Evolutionary conservation across 78 protist species (phyloP).

Genomic region (Planoprotostelium fungivorum): DNA sequence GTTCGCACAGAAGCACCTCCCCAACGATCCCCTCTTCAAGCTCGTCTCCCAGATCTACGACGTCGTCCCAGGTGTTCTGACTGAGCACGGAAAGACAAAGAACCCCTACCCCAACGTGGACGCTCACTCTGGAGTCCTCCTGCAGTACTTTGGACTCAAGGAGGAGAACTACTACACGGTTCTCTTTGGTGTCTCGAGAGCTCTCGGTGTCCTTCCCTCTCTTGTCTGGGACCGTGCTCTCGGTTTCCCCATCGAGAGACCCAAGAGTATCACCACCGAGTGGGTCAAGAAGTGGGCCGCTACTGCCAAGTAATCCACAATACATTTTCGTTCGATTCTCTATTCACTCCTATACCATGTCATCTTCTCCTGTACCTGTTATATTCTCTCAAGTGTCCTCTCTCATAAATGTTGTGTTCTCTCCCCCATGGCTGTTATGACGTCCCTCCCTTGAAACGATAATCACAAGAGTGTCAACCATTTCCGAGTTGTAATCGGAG

Average conservation of each 20-base stretch:
- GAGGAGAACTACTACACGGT: constrained; percentile 92
- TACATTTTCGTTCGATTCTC: no score
- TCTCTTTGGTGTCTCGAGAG: constrained; percentile 92
- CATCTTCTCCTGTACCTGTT: no score
- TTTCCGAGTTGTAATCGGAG: no score
- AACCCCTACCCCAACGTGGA: constrained; percentile 98
- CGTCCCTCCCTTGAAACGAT: no score
- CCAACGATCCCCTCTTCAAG: constrained; percentile 90
- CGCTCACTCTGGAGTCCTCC: constrained; percentile 95
- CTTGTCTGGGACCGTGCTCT: constrained; percentile 90
- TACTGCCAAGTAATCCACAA: constrained; percentile 10
- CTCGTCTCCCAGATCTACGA: constrained; percentile 73
- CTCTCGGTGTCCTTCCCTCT: constrained; percentile 90
- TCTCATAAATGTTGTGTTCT: no score
- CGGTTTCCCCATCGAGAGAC: constrained; percentile 94
- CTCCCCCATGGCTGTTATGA: no score
- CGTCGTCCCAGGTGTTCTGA: constrained; percentile 85
- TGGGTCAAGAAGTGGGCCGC: constrained; percentile 38
- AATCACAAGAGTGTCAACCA: no score
- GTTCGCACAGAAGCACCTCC: constrained; percentile 92
- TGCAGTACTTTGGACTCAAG: constrained; percentile 75
- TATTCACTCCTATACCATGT: no score
- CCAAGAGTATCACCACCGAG: constrained; percentile 91
- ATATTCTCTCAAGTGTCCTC: no score
- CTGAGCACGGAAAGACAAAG: constrained; percentile 93